A percentile compares a stretch with the other conserved stretches of the same genome.
These are phyloP conservation scores for Waltergamsia citrina DNA, from an alignment of 2,329 filamentous ascomycete genomes.

Conservation along the genomic window DNA sequence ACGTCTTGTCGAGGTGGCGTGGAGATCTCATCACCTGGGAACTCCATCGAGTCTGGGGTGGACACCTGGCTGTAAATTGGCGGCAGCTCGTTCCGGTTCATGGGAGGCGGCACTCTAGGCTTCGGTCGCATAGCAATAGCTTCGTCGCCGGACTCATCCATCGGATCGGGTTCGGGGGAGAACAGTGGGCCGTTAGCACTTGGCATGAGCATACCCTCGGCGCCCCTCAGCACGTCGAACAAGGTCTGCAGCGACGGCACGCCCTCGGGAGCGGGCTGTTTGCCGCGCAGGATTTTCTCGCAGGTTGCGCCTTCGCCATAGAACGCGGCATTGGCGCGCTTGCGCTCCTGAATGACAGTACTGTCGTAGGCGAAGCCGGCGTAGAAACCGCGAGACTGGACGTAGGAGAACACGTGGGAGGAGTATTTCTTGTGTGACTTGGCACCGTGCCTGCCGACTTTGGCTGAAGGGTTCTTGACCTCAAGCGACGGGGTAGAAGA, in stretches of 20 bases:
- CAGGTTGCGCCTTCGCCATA: conserved; percentile 54
- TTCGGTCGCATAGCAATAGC: too few species aligned
- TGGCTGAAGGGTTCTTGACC: not conserved
- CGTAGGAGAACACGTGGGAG: conserved; percentile 49
- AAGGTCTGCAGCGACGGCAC: conserved; percentile 3
- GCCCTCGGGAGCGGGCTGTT: conserved; percentile 14
- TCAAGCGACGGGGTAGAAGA: not conserved
- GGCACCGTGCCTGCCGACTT: not conserved
- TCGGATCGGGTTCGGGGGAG: too few species aligned
- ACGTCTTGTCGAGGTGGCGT: too few species aligned
- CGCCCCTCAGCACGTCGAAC: conserved; percentile 8
- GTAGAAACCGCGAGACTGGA: conserved; percentile 84
- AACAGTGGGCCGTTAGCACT: too few species aligned
- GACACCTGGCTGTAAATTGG: too few species aligned
- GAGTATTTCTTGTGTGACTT: not conserved
- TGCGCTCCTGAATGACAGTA: conserved; percentile 75
- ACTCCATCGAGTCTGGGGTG: too few species aligned
- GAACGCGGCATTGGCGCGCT: conserved; percentile 81
- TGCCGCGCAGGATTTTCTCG: conserved; percentile 37
- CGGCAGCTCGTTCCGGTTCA: too few species aligned
- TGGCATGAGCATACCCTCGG: conserved; percentile 5
- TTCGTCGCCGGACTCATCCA: too few species aligned
- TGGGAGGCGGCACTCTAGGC: too few species aligned
- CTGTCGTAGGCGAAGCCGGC: conserved; percentile 82
- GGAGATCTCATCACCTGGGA: too few species aligned